phyloP scores from a whole-genome alignment of 1,284 basidiomycete species.

The Fomitopsis betulina region DNA sequence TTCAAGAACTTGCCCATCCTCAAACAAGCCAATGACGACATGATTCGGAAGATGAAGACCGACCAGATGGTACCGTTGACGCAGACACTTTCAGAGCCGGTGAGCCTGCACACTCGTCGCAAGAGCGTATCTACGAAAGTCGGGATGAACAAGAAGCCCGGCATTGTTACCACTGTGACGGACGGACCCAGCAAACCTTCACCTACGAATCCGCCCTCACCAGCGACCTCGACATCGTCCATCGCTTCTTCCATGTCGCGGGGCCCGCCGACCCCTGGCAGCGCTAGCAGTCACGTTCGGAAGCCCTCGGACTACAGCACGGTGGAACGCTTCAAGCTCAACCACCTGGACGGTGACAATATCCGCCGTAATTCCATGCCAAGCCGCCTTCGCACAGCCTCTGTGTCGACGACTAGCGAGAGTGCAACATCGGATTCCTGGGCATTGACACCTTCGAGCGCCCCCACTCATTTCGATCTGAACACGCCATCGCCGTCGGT shows the following conservation, averaged over 20 bases:
- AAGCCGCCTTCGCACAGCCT: slow-evolving; percentile 83
- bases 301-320: slow-evolving; percentile 85
- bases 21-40: slow-evolving; percentile 98
- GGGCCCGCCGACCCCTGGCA: slow-evolving; percentile 69
- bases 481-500: slow-evolving; percentile 73
- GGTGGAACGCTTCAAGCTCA: slow-evolving; percentile 82
- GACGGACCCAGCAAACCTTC: slow-evolving; percentile 48
- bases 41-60: slow-evolving; percentile 91
- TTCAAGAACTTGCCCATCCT: slow-evolving; percentile 97
- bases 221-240: slow-evolving; percentile 89
- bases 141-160: slow-evolving; percentile 61
- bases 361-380: slow-evolving; percentile 82
- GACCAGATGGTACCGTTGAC: slow-evolving; percentile 72
- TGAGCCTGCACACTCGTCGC: slow-evolving; percentile 52
- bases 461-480: slow-evolving; percentile 46
- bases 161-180: slow-evolving; percentile 68
- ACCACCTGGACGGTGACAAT: slow-evolving; percentile 65
- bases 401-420: slow-evolving; percentile 74
- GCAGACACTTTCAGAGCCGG: slow-evolving; percentile 68
- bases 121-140: slow-evolving; percentile 71
- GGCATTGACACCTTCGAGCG: slow-evolving; percentile 54
- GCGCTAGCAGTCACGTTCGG: slow-evolving; percentile 57
- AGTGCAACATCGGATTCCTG: slow-evolving; percentile 74
- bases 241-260: slow-evolving; percentile 90
- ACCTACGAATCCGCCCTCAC: slow-evolving; percentile 75